phyloP scores from a whole-genome alignment of 2,329 filamentous ascomycete species.

The Penicillium sp. region DNA sequence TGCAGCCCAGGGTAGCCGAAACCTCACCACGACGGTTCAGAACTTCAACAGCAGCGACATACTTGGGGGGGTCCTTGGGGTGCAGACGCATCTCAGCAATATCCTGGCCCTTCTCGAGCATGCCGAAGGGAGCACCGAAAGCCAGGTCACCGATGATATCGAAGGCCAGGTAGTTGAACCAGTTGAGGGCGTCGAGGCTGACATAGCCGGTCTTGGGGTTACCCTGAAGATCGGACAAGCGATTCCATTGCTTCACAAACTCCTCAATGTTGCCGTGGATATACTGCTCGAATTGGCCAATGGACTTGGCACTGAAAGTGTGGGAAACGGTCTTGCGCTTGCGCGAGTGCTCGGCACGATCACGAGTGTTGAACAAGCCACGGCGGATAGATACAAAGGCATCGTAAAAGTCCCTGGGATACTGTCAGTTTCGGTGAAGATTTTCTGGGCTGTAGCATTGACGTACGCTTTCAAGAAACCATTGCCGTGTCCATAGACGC shows the following conservation, averaged over 20 bases:
- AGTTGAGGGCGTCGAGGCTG: slow-evolving; percentile 69
- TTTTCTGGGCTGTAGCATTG: neutral
- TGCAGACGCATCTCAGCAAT: slow-evolving; percentile 68
- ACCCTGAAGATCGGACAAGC: slow-evolving; percentile 51
- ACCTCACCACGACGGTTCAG: slow-evolving; percentile 86
- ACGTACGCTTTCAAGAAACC: slow-evolving; percentile 68
- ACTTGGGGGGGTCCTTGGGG: slow-evolving; percentile 61
- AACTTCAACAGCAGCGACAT: slow-evolving; percentile 79
- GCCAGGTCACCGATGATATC: slow-evolving; percentile 62
- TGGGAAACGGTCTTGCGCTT: slow-evolving; percentile 88
- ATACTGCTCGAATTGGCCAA: slow-evolving; percentile 84
- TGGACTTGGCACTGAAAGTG: slow-evolving; percentile 78
- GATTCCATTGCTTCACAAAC: slow-evolving; percentile 71
- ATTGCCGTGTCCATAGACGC: slow-evolving; percentile 77
- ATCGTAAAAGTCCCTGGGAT: slow-evolving; percentile 75
- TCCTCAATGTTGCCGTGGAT: slow-evolving; percentile 75
- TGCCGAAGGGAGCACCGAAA: slow-evolving; percentile 76
- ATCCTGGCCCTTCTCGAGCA: slow-evolving; percentile 74
- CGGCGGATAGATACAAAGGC: slow-evolving; percentile 84
- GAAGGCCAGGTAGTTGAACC: slow-evolving; percentile 71
- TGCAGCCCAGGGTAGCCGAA: slow-evolving; percentile 72
- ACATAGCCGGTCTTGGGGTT: slow-evolving; percentile 55
- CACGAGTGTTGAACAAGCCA: slow-evolving; percentile 85
- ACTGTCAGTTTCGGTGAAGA: neutral
- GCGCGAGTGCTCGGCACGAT: slow-evolving; percentile 75